Evolutionary conservation across 345 rosid genomes (phyloP).

Genomic region (Stellera chamaejasme): DNA sequence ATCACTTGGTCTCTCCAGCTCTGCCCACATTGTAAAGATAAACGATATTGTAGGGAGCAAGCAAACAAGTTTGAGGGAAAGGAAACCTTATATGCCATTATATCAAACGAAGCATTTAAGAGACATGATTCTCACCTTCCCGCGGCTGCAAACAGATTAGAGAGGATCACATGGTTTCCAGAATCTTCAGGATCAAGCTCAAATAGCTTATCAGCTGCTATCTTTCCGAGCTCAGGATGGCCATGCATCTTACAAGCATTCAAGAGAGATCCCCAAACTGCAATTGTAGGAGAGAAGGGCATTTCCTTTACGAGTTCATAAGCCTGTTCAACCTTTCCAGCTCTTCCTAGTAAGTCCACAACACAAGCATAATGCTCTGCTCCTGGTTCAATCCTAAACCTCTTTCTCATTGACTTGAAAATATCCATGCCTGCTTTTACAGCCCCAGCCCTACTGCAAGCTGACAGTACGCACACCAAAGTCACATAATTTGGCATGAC

Average conservation of each 20-base stretch:
- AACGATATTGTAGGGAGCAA: no score
- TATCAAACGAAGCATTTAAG: neutral
- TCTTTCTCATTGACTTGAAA: slow-evolving; percentile 54
- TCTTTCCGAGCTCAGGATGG: slow-evolving; percentile 50
- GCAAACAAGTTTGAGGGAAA: no score
- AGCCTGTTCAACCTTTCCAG: slow-evolving; percentile 70
- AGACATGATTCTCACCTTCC: slow-evolving; percentile 41
- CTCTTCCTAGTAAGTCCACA: slow-evolving; percentile 78
- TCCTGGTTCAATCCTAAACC: slow-evolving; percentile 51
- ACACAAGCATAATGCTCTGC: slow-evolving; percentile 78
- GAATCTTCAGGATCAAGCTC: slow-evolving; percentile 74
- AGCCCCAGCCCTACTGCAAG: slow-evolving; percentile 79
- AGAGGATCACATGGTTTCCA: slow-evolving; percentile 78
- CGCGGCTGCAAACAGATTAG: slow-evolving; percentile 66
- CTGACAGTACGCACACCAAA: slow-evolving; percentile 64
- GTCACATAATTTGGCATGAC: slow-evolving; percentile 62
- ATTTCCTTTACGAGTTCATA: slow-evolving; percentile 49
- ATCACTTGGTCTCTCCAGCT: no score
- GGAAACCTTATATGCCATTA: no score
- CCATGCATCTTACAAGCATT: slow-evolving; percentile 69
- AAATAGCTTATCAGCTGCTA: slow-evolving; percentile 63
- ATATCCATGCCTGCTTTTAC: slow-evolving; percentile 54
- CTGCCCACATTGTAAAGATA: no score
- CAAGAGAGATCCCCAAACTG: slow-evolving; percentile 89
- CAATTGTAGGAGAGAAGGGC: slow-evolving; percentile 59